phyloP scores from a whole-genome alignment of 345 rosid genomes.

The Gynandropsis gynandra region DNA sequence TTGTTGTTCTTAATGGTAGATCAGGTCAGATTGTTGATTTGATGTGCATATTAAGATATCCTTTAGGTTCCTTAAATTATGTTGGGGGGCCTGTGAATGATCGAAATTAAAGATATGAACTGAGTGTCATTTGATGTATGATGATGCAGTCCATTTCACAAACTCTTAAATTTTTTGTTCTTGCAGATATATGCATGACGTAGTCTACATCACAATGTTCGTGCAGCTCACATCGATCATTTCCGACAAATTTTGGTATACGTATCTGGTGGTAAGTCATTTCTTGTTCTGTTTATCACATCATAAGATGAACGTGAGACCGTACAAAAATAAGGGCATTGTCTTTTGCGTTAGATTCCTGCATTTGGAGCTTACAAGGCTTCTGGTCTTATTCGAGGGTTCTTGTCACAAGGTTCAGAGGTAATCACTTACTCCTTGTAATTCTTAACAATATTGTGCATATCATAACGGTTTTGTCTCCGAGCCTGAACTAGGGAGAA shows the following conservation, averaged over 20 bases:
- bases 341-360: conserved; percentile 44
- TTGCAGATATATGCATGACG: conserved; percentile 71
- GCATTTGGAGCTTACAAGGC: conserved; percentile 69
- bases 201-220: conserved; percentile 76
- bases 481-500: conserved; percentile 41
- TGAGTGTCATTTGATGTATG: no score
- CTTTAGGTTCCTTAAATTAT: no score
- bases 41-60: no score
- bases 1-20: not conserved
- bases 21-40: not conserved
- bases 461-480: not conserved
- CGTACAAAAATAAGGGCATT: not conserved
- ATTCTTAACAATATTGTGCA: not conserved
- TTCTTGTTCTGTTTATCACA: not conserved
- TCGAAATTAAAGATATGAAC: no score
- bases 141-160: not conserved
- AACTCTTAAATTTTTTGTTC: conserved; percentile 6
- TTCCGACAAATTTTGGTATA: conserved; percentile 80
- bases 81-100: no score
- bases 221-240: conserved; percentile 75
- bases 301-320: not conserved
- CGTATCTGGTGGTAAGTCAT: conserved; percentile 66
- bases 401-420: conserved; percentile 61
- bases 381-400: conserved; percentile 51
- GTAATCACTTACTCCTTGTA: conserved; percentile 25